Base-by-base conservation (phyloP, 805 yeast genomes). In the Candida bentonensis region DNA sequence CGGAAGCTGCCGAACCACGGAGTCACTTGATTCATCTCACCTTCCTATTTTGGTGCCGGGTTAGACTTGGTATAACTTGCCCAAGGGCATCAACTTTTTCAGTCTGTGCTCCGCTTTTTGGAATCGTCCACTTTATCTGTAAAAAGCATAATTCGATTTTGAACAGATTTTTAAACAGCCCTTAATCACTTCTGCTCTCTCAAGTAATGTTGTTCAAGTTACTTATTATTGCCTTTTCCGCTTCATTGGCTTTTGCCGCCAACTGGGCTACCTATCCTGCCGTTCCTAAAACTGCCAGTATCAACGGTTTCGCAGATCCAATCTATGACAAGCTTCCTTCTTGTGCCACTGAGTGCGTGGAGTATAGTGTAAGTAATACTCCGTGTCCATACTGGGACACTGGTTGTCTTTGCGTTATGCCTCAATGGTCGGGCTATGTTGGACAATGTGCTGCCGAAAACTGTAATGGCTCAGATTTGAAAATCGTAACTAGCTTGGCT, bases 331-430 rank as follows among this genome's bases (percentile, higher is more conserved):
- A 50, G 4, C 54, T 69, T 23, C 74, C 75, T 23, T 41, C 52
- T 1, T 70, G 74, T 56, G 75, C 74, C 30, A 47, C 56, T 44
- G 49, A 56, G 3, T 70, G 75, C 56, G 71, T 65, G 15, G 54
- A 64, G 42, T 49, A 54, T 30, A 25, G 40, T 22, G 41, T 45
- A 7, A 23, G 59, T 27, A 67, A 63, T 43, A 70, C 75, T 3
- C 74, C 74, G 21, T 70, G 75, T 50, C 75, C 75, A 34, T 67
- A 69, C 53, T 69, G 73, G 73, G 74, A 69, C 50, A 67, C 74
- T 36, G 74, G 74, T 4, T 69, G 74, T 48, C 60, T 70, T 41
- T 70, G 74, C 52, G 70, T 70, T 22, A 68, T 70, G 74, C 70
- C 73, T n/a, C 70, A 68, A 49, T 70, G 72, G 72, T 62, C 70